Conservation (phyloP, 805 yeast genomes). For the Blastobotrys parvus region DNA sequence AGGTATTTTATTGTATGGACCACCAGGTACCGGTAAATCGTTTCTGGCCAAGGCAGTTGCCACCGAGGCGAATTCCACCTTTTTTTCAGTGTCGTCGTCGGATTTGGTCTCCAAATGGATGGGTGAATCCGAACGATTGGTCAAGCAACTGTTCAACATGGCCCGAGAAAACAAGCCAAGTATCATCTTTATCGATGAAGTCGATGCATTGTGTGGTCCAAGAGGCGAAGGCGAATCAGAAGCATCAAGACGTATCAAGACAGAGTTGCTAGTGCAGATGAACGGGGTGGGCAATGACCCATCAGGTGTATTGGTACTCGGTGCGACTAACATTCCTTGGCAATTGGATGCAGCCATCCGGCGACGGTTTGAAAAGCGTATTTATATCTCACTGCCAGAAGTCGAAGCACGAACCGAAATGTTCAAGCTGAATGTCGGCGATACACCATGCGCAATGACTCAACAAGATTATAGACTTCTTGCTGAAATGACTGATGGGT, state of each 20-base stretch:
- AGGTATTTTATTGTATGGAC: conserved; percentile 83
- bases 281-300: conserved; percentile 97
- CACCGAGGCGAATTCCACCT: conserved; percentile 95
- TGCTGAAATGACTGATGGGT: conserved; percentile 93
- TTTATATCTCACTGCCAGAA: conserved; percentile 92
- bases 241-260: conserved; percentile 91
- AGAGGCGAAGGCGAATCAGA: conserved; percentile 98
- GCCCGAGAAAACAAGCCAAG: conserved; percentile 95
- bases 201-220: conserved; percentile 95
- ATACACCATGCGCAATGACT: conserved; percentile 72
- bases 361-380: conserved; percentile 91
- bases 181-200: conserved; percentile 95
- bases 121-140: conserved; percentile 97
- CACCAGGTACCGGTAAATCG: conserved; percentile 98
- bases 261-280: conserved; percentile 95
- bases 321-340: conserved; percentile 99
- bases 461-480: conserved; percentile 66
- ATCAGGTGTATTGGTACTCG: conserved; percentile 84
- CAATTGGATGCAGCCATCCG: conserved; percentile 95
- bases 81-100: conserved; percentile 91
- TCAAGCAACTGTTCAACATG: conserved; percentile 89
- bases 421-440: conserved; percentile 91
- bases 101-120: conserved; percentile 97
- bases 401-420: conserved; percentile 83
- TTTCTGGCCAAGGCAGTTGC: conserved; percentile 97